phyloP scores from a whole-genome alignment of 1,284 basidiomycete species.

The Leccinum angustisporum region DNA sequence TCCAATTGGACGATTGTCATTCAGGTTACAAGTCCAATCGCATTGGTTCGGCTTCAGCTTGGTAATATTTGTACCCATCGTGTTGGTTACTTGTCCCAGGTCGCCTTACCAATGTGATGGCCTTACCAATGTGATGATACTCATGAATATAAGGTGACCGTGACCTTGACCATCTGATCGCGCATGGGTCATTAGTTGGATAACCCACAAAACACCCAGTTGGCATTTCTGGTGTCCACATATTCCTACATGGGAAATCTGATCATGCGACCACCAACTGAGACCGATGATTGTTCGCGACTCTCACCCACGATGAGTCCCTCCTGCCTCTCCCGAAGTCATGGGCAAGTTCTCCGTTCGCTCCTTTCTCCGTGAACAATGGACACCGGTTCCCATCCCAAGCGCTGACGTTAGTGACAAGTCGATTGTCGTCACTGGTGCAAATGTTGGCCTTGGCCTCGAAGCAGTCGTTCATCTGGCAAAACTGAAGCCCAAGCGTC shows the following conservation, averaged over 20 bases:
- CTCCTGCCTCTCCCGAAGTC: background rate
- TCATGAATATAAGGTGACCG: background rate
- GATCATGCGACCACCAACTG: no score
- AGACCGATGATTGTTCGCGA: no score
- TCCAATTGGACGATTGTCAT: background rate
- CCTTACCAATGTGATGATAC: background rate
- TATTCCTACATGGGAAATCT: background rate
- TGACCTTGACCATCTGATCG: no score
- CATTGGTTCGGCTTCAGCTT: background rate
- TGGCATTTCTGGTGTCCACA: background rate
- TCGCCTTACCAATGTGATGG: no score
- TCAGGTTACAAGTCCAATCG: background rate
- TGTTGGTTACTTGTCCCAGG: background rate
- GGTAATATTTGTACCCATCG: background rate
- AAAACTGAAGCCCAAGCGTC: background rate
- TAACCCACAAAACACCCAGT: background rate
- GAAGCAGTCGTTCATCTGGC: constrained; percentile 34
- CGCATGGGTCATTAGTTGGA: no score
- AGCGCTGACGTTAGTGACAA: constrained; percentile 30
- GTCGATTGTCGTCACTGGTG: constrained; percentile 32
- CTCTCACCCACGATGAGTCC: background rate
- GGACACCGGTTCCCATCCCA: constrained; percentile 23
- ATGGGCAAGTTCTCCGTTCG: constrained; percentile 25
- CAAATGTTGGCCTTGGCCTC: constrained; percentile 37
- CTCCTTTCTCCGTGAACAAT: constrained; percentile 27